phyloP scores from a whole-genome alignment of 169 alveolate species.

The Cryptosporidium bovis region DNA sequence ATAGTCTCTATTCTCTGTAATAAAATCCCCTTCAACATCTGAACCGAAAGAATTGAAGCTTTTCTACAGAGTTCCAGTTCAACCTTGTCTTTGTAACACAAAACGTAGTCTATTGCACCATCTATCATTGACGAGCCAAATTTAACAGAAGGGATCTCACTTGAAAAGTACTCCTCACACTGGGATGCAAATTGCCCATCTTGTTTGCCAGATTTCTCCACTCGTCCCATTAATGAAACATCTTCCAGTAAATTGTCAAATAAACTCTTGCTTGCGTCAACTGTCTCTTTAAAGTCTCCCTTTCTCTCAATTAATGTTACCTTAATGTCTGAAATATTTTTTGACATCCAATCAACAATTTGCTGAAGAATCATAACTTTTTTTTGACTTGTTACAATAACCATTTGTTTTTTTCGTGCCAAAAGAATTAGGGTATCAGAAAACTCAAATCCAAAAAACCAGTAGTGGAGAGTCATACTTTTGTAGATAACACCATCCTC shows the following conservation, averaged over 20 bases:
- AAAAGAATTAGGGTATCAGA: slow-evolving; percentile 89
- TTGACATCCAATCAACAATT: slow-evolving; percentile 16
- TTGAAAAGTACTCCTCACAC: slow-evolving; percentile 45
- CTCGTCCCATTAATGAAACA: slow-evolving; percentile 16
- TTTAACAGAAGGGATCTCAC: not conserved
- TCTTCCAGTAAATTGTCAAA: slow-evolving; percentile 1
- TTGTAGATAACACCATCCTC: slow-evolving; percentile 67
- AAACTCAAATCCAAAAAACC: slow-evolving; percentile 91
- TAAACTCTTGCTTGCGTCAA: slow-evolving; percentile 10
- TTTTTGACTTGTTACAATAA: slow-evolving; percentile 87
- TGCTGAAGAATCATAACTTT: slow-evolving; percentile 77
- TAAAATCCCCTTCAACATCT: slow-evolving; percentile 76
- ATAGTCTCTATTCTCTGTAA: slow-evolving; percentile 75
- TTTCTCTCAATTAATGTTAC: slow-evolving; percentile 41
- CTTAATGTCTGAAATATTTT: slow-evolving; percentile 1
- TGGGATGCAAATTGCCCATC: slow-evolving; percentile 71
- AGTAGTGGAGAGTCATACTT: slow-evolving; percentile 74
- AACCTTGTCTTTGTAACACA: slow-evolving; percentile 36
- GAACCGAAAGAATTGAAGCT: slow-evolving; percentile 76
- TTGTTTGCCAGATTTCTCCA: slow-evolving; percentile 28
- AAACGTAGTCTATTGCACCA: slow-evolving; percentile 41
- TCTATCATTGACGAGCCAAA: slow-evolving; percentile 3
- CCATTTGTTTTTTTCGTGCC: slow-evolving; percentile 81
- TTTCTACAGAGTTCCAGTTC: slow-evolving; percentile 59
- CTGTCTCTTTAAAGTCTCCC: slow-evolving; percentile 35